A percentile compares a stretch with the other conserved stretches of the same genome.
These are phyloP conservation scores for Dendrobium catenatum DNA, from an alignment of 106 monocot species.

Conservation along the genomic window DNA sequence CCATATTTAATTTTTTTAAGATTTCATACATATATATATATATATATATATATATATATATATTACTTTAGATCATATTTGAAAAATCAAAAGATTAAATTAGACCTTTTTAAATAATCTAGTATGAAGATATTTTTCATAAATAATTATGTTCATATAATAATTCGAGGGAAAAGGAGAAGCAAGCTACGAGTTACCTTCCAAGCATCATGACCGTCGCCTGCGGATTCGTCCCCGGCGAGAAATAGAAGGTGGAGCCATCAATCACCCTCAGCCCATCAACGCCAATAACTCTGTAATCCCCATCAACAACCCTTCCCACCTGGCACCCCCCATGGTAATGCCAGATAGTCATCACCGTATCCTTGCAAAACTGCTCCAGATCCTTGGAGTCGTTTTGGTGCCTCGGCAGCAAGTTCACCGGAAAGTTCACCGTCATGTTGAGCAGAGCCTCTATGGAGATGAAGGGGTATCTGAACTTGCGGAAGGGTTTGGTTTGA, in stretches of 20 bases:
- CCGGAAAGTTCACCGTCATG: conserved; percentile 47
- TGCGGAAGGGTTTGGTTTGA: conserved; percentile 43
- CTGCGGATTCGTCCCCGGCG: conserved; percentile 92
- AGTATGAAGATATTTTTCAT: no score
- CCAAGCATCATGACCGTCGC: conserved; percentile 98
- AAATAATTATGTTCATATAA: neutral
- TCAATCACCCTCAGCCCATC: conserved; percentile 68
- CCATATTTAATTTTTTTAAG: no score
- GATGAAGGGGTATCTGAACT: conserved; percentile 44
- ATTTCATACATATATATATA: no score
- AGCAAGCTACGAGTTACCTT: conserved; percentile 31
- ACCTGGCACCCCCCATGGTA: conserved; percentile 88
- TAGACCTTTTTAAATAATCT: no score
- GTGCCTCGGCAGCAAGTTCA: conserved; percentile 53
- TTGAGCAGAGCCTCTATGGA: conserved; percentile 48
- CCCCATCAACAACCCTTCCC: conserved; percentile 47
- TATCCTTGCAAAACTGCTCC: conserved; percentile 69
- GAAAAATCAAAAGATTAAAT: no score
- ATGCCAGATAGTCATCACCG: conserved; percentile 96
- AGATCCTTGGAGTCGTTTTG: conserved; percentile 53
- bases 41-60: no score
- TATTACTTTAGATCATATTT: no score
- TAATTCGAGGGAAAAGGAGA: neutral
- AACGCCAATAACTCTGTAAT: conserved; percentile 51
- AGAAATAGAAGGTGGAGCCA: conserved; percentile 70